Conservation (phyloP, 257 asterid species). For the Solanum okadae region DNA sequence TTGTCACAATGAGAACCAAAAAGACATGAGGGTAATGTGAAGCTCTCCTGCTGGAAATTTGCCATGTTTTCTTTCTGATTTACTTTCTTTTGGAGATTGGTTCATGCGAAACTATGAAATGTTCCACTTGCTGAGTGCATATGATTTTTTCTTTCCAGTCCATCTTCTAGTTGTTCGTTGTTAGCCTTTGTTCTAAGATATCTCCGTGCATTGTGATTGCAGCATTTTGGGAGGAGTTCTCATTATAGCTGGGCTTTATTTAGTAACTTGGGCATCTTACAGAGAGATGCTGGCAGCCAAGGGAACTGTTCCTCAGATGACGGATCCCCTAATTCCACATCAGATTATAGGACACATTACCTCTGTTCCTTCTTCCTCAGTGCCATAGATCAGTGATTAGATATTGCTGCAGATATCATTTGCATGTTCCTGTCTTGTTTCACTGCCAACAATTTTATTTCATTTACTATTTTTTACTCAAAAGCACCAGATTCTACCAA, state of each 20-base stretch:
- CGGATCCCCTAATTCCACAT: slow-evolving; percentile 43
- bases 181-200: neutral
- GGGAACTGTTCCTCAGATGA: slow-evolving; percentile 24
- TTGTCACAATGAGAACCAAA: neutral
- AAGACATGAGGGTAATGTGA: neutral
- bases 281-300: slow-evolving; percentile 34
- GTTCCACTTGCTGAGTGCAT: neutral
- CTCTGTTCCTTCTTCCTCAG: slow-evolving; percentile 42
- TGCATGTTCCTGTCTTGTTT: neutral
- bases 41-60: neutral
- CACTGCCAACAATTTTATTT: neutral
- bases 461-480: neutral
- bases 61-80: neutral
- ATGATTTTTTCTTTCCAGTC: neutral
- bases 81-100: neutral
- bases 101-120: neutral
- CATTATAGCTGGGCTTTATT: slow-evolving; percentile 69
- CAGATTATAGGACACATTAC: slow-evolving; percentile 47
- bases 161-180: neutral
- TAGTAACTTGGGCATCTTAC: slow-evolving; percentile 91
- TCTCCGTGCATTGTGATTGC: slow-evolving; percentile 6
- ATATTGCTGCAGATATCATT: neutral
- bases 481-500: neutral
- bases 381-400: slow-evolving; percentile 48
- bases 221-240: slow-evolving; percentile 82